phyloP scores from a whole-genome alignment of 495 filamentous ascomycete genomes.

The Aspergillus ellipticus region DNA sequence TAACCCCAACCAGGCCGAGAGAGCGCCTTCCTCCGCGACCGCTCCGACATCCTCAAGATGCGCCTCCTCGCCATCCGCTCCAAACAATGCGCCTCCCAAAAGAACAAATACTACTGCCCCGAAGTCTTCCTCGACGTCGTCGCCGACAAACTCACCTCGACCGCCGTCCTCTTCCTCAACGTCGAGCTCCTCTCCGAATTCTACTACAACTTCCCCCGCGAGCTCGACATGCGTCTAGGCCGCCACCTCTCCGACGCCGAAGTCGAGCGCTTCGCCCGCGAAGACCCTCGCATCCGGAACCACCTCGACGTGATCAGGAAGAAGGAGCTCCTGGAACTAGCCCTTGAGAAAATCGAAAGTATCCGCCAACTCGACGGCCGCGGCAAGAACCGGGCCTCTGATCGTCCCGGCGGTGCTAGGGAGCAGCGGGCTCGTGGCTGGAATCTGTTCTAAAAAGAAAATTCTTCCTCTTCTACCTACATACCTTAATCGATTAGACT shows the following conservation, averaged over 20 bases:
- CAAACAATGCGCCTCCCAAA: slow-evolving; percentile 74
- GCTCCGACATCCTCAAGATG: slow-evolving; percentile 85
- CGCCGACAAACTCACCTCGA: slow-evolving; percentile 89
- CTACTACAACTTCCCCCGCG: slow-evolving; percentile 93
- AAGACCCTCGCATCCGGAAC: slow-evolving; percentile 81
- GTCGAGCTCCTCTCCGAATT: slow-evolving; percentile 96
- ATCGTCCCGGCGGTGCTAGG: slow-evolving; percentile 28
- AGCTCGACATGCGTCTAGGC: slow-evolving; percentile 84
- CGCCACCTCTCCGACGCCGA: slow-evolving; percentile 72
- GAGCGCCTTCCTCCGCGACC: slow-evolving; percentile 87
- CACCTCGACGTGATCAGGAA: slow-evolving; percentile 88
- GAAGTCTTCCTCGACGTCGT: slow-evolving; percentile 97
- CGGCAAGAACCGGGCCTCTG: slow-evolving; percentile 24
- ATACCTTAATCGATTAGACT: slow-evolving; percentile 7
- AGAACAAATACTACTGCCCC: slow-evolving; percentile 94
- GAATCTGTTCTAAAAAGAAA: slow-evolving; percentile 43
- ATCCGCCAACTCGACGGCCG: slow-evolving; percentile 70
- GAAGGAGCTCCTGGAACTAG: slow-evolving; percentile 90
- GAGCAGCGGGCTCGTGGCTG: slow-evolving; percentile 33
- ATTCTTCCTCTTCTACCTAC: no score
- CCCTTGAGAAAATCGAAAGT: slow-evolving; percentile 89
- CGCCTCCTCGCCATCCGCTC: slow-evolving; percentile 79
- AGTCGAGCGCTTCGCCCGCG: slow-evolving; percentile 84
- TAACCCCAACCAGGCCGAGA: slow-evolving; percentile 64
- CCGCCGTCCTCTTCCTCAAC: slow-evolving; percentile 94